These are phyloP conservation scores for Cladosporium velox DNA, from an alignment of 2,329 filamentous ascomycete species.

Conservation along the genomic window DNA sequence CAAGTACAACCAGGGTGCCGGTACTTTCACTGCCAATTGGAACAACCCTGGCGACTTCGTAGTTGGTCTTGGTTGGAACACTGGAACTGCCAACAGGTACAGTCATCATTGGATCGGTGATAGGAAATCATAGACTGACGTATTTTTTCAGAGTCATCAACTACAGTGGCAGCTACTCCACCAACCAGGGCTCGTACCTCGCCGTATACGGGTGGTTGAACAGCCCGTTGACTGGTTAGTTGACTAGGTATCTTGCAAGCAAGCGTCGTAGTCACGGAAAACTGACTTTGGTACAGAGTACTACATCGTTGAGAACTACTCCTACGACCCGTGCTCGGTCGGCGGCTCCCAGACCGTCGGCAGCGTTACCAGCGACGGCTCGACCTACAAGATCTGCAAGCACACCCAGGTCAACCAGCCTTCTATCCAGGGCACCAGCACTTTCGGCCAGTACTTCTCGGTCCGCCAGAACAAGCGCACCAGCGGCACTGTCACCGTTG, in stretches of 20 bases:
- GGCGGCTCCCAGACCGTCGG: slow-evolving; percentile 49
- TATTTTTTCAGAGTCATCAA: slow-evolving; percentile 25
- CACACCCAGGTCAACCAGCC: slow-evolving; percentile 47
- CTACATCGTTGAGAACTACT: slow-evolving; percentile 59
- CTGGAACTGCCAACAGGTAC: slow-evolving; percentile 44
- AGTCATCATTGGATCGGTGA: slow-evolving; percentile 40
- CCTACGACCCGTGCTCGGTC: slow-evolving; percentile 42
- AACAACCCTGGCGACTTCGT: slow-evolving; percentile 55
- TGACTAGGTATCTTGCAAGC: background rate
- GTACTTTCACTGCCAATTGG: slow-evolving; percentile 51
- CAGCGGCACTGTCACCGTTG: slow-evolving; percentile 31
- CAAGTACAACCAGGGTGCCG: slow-evolving; percentile 5
- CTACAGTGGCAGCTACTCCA: slow-evolving; percentile 25
- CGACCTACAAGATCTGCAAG: slow-evolving; percentile 55
- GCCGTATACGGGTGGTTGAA: slow-evolving; percentile 60
- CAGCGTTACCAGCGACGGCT: slow-evolving; percentile 54
- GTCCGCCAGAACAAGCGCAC: slow-evolving; percentile 40
- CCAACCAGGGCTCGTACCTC: slow-evolving; percentile 51
- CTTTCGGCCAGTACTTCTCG: slow-evolving; percentile 45
- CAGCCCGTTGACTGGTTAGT: slow-evolving; percentile 46
- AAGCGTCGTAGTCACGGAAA: background rate
- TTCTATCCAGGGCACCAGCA: slow-evolving; percentile 44
- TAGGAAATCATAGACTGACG: background rate
- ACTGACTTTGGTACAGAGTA: slow-evolving; percentile 46
- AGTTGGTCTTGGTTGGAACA: slow-evolving; percentile 61